Conservation (phyloP, 208 protist genomes). For the Wallacemonas sp. region DNA sequence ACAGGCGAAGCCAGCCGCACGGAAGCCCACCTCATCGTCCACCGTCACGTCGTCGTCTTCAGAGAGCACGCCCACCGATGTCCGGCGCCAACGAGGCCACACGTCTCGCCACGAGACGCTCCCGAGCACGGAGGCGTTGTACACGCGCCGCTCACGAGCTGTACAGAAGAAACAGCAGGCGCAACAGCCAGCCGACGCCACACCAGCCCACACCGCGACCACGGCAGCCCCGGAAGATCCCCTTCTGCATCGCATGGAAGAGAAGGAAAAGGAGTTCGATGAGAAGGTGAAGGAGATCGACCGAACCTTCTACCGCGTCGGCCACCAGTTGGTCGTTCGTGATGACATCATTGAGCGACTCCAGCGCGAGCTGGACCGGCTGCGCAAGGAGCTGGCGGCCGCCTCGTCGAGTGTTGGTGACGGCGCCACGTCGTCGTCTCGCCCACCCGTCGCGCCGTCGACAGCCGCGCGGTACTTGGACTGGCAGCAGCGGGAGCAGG, state of each 20-base stretch:
- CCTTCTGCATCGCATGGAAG: slow-evolving; percentile 46
- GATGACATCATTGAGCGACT: slow-evolving; percentile 75
- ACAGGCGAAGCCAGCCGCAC: neutral
- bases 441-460: neutral
- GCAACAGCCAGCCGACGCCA: neutral
- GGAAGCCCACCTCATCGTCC: neutral
- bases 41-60: neutral
- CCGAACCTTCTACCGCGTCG: slow-evolving; percentile 67
- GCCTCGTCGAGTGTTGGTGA: neutral
- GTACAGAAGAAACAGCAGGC: too few species aligned
- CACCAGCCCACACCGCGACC: neutral
- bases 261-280: slow-evolving; percentile 77
- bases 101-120: too few species aligned
- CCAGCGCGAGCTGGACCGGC: slow-evolving; percentile 45
- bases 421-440: neutral
- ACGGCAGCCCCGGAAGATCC: slow-evolving; percentile 24
- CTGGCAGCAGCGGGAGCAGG: slow-evolving; percentile 6
- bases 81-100: too few species aligned
- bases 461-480: neutral
- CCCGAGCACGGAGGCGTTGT: neutral
- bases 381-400: slow-evolving; percentile 24
- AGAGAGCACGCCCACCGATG: neutral
- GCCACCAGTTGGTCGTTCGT: slow-evolving; percentile 56
- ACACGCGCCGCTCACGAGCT: too few species aligned
- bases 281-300: slow-evolving; percentile 75